Evolutionary conservation across 1,284 basidiomycete genomes (phyloP), one percentile per base, ranked within the genome.

Genomic region (Ceratobasidium sp.): DNA sequence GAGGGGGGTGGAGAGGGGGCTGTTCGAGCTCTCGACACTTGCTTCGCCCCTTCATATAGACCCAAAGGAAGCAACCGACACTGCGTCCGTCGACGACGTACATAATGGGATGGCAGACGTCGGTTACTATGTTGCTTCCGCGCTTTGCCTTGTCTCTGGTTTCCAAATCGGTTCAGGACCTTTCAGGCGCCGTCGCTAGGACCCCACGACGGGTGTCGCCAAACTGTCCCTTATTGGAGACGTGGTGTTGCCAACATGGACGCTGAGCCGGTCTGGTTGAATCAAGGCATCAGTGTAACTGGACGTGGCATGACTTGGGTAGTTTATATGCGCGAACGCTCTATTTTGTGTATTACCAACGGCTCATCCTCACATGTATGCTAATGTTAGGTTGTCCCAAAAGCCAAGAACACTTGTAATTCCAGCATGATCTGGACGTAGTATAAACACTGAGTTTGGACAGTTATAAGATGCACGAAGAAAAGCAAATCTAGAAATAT

Each of bases 121-220:
- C 23, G 43, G 65, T 69, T 45, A 50, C 46, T 50, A 23, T 18
- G 48, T 45, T 23, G 43, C 53, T 34, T 34, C 52, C 52, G 55
- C 52, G 18, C 41, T 21, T 52, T 46, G 41, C 46, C 41, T 57
- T 69, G 46, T 48, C 28, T 43, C 41, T 26, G 53, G 23, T 57
- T 30, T 32, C 43, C 41, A 57, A 58, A 69, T 58, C 26, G 43
- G 65, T 52, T 9, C 50, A 67, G 52, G 52, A 28, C 23, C 28
- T 18, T 4, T 26, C 48, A 30, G 18, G 32, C 41, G 50, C 30
- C 53, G 65, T 69, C 50, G 65, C 52, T 32, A 69, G 52, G 65
- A 69, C 52, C n/a, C 52, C 43, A 57, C 28, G 39, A 32, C 36
- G 50, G 65, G 39, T 69, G 65, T 69, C 52, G 52, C 52, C 28